Evolutionary conservation across 768 basidiomycete genomes (phyloP).

Genomic region (Boletus vinaceobasis): DNA sequence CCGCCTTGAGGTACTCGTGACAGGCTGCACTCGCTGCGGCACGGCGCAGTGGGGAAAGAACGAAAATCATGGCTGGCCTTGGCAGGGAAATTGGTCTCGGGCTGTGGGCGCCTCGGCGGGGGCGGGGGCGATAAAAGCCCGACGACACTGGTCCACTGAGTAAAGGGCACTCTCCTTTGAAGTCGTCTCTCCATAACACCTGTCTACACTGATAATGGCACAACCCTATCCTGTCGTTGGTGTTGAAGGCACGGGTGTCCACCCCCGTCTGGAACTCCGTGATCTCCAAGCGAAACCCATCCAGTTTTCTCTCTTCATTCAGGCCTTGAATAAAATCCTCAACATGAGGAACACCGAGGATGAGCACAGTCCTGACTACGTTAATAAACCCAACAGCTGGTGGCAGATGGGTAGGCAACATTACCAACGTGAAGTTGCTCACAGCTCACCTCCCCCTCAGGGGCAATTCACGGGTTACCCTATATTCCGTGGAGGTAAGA

Average conservation of each 20-base stretch:
- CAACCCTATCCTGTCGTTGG: constrained; percentile 11
- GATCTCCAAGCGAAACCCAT: constrained; percentile 11
- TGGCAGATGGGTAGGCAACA: constrained; percentile 16
- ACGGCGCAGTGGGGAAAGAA: not conserved
- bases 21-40: not conserved
- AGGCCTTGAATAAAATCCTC: constrained; percentile 4
- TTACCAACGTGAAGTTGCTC: not conserved
- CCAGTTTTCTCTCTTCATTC: constrained; percentile 20
- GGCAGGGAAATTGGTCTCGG: not conserved
- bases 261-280: constrained; percentile 15
- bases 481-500: constrained; percentile 11
- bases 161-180: not conserved
- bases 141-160: not conserved
- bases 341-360: not conserved
- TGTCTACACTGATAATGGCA: constrained; percentile 7
- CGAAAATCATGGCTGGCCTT: not conserved
- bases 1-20: not conserved
- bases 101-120: not conserved
- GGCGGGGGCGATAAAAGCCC: constrained; percentile 1
- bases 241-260: not conserved
- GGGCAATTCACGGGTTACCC: constrained; percentile 17
- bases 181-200: not conserved
- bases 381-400: constrained; percentile 19
- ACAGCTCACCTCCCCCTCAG: not conserved
- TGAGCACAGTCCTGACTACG: not conserved